phyloP scores from a whole-genome alignment of 1,284 basidiomycete genomes.

The Ustanciosporium gigantosporum region DNA sequence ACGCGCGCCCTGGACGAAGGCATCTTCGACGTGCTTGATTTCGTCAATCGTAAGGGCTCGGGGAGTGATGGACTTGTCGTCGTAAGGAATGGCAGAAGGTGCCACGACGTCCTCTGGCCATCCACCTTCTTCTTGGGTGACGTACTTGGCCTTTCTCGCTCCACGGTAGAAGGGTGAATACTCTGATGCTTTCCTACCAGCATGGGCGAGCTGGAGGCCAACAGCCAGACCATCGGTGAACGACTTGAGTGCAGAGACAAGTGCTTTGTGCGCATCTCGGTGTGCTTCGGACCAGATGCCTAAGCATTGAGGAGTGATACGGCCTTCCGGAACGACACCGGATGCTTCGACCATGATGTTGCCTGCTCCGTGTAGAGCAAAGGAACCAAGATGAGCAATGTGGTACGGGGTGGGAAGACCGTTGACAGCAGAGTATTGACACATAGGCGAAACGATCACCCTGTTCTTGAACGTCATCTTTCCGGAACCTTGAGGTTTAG shows the following conservation, averaged over 20 bases:
- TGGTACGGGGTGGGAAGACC: conserved; percentile 56
- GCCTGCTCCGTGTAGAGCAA: conserved; percentile 57
- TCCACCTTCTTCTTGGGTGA: conserved; percentile 64
- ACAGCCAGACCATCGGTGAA: conserved; percentile 69
- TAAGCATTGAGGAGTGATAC: conserved; percentile 71
- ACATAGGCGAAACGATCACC: conserved; percentile 53
- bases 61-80: conserved; percentile 66
- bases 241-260: conserved; percentile 74
- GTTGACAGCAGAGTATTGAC: conserved; percentile 51
- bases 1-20: conserved; percentile 70
- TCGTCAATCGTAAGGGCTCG: conserved; percentile 68
- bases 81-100: conserved; percentile 69
- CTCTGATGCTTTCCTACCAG: conserved; percentile 72
- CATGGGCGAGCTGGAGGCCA: conserved; percentile 79
- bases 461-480: conserved; percentile 53
- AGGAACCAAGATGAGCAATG: conserved; percentile 54
- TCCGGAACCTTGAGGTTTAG: conserved; percentile 2
- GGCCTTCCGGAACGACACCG: conserved; percentile 73
- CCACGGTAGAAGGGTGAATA: conserved; percentile 62
- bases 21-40: conserved; percentile 69
- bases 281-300: conserved; percentile 79
- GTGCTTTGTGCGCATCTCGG: conserved; percentile 69
- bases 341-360: conserved; percentile 54
- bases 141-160: conserved; percentile 37
- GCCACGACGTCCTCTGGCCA: conserved; percentile 73